Base-by-base conservation (phyloP, 2,329 filamentous ascomycete species). In the Colletotrichum zoysiae region DNA sequence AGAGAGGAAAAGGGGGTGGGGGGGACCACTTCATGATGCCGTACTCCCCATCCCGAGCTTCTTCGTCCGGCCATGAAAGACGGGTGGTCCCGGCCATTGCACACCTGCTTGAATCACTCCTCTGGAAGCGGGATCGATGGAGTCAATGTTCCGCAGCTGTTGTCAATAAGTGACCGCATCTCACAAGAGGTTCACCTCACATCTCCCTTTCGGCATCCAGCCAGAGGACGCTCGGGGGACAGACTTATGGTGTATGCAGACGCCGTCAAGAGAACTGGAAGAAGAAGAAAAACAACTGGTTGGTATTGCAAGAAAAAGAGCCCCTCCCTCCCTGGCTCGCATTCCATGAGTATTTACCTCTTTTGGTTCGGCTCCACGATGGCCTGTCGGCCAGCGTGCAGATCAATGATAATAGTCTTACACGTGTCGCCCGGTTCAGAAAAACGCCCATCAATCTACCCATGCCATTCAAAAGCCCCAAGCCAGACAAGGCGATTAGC, bases 331-430 rank as follows among this genome's bases (percentile, higher is more conserved):
- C 30, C 44, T 23, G 66, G 42, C 18, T 35, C 50, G n/a, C 58
- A 40, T 14, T 33, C 14, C 42, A 50, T 38, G 63, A 69, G 11
- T 53, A 58, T 68, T 71, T 62, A 48, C 51, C 51, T 67, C 65
- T 57, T 56, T 56, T 68, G 40, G n/a, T 30, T 63, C 7, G 56
- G 30, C 44, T 61, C 51, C 58, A 65, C 55, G 55, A 40, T 58
- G 18, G 44, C 51, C 35, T 30, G n/a, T 68, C 35, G 30, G 58
- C 33, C 51, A 68, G 30, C 58, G 53, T 53, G 58, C 44, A 51
- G 48, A 50, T 59, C 53, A 44, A 60, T 46, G 53, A 58, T 53
- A 42, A 53, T 71, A 69, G 53, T 71, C 26, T 59, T 71, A 71
- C 65, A 71, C 33, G n/a, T 55, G 38, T 40, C 69, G 40, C 53